phyloP scores from a whole-genome alignment of 1,284 basidiomycete genomes.

The Sporisorium sorghi region DNA sequence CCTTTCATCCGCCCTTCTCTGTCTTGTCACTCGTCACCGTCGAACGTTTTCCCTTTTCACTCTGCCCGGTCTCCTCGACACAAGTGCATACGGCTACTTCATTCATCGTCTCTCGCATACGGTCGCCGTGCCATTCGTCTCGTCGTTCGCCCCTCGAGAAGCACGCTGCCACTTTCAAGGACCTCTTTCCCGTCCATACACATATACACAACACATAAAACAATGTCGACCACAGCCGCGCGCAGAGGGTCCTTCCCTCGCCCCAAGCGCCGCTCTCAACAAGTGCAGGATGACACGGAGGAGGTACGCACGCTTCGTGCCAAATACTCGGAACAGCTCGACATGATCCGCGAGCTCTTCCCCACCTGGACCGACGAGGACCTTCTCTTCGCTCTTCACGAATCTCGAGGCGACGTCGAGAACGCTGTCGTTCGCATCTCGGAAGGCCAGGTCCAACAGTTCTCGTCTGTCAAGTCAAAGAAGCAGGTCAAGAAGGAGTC shows the following conservation, averaged over 20 bases:
- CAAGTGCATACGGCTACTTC: slow-evolving; percentile 34
- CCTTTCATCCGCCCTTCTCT: slow-evolving; percentile 20
- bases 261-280: slow-evolving; percentile 49
- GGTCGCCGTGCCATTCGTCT: slow-evolving; percentile 32
- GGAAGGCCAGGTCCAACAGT: slow-evolving; percentile 84
- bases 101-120: slow-evolving; percentile 4
- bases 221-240: slow-evolving; percentile 53
- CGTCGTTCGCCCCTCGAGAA: slow-evolving; percentile 15
- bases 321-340: slow-evolving; percentile 70
- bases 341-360: slow-evolving; percentile 81
- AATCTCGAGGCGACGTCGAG: slow-evolving; percentile 80
- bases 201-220: slow-evolving; percentile 23
- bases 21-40: slow-evolving; percentile 10
- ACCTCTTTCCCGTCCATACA: slow-evolving; percentile 9
- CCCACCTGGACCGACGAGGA: slow-evolving; percentile 83
- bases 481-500: slow-evolving; percentile 72
- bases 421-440: slow-evolving; percentile 80
- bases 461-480: slow-evolving; percentile 87
- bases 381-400: slow-evolving; percentile 79
- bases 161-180: slow-evolving; percentile 13
- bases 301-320: slow-evolving; percentile 62
- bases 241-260: slow-evolving; percentile 57
- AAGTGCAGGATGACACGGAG: slow-evolving; percentile 66
- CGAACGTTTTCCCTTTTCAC: background rate
- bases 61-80: slow-evolving; percentile 29